These are phyloP conservation scores for Cardamine resedifolia DNA, from an alignment of 345 rosid species.

Conservation along the genomic window DNA sequence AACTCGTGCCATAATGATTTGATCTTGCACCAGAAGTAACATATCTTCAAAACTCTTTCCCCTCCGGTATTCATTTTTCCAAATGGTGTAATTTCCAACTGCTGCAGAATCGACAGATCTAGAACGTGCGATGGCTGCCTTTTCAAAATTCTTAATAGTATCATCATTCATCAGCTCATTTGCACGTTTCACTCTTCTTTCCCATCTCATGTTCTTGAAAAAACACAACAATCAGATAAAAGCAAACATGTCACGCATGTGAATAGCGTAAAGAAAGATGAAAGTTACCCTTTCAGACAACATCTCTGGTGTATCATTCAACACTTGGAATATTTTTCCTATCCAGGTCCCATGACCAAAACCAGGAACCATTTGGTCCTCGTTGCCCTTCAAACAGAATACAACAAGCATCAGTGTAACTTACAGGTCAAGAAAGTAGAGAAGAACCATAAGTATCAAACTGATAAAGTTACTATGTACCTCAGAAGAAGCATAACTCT, in stretches of 20 bases:
- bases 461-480: slow-evolving; percentile 29
- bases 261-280: slow-evolving; percentile 1
- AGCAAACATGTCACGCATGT: neutral
- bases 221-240: slow-evolving; percentile 3
- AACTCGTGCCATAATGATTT: slow-evolving; percentile 88
- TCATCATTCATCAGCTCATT: slow-evolving; percentile 61
- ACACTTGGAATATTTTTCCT: slow-evolving; percentile 22
- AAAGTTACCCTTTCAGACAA: slow-evolving; percentile 63
- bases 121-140: slow-evolving; percentile 77
- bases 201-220: slow-evolving; percentile 66
- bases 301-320: slow-evolving; percentile 53
- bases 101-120: slow-evolving; percentile 76
- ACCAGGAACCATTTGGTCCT: slow-evolving; percentile 12
- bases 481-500: slow-evolving; percentile 40
- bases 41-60: slow-evolving; percentile 60
- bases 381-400: neutral
- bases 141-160: slow-evolving; percentile 61
- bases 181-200: slow-evolving; percentile 62
- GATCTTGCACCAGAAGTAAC: slow-evolving; percentile 73
- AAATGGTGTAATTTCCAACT: slow-evolving; percentile 81
- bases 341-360: slow-evolving; percentile 23
- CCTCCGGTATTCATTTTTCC: slow-evolving; percentile 73
- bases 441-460: neutral
- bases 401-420: slow-evolving; percentile 28
- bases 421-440: slow-evolving; percentile 11